These are phyloP conservation scores for Saprolegnia parasitica DNA, from an alignment of 352 stramenopile genomes.

Conservation along the genomic window DNA sequence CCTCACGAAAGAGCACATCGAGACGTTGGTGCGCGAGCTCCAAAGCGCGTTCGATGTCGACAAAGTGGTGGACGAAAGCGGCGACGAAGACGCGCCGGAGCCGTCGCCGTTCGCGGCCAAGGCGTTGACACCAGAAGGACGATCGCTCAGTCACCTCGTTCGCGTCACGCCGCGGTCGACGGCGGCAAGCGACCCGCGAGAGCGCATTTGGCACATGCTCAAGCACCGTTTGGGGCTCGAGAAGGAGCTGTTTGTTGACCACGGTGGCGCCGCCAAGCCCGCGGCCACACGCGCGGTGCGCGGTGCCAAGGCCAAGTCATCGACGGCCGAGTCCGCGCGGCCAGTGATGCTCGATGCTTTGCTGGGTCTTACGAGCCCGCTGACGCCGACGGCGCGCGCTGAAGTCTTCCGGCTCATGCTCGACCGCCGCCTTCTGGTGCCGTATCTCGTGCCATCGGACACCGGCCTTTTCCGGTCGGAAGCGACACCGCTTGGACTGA, in stretches of 20 bases:
- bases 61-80: not conserved
- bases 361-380: not conserved
- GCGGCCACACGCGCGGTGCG: not conserved
- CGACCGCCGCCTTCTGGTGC: not conserved
- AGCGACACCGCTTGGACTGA: not conserved
- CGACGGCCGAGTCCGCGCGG: not conserved
- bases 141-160: not conserved
- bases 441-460: not conserved
- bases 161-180: not conserved
- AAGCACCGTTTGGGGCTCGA: not conserved
- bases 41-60: not conserved
- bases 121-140: not conserved
- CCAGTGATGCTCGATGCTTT: not conserved
- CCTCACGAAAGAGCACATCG: not conserved
- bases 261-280: not conserved
- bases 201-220: not conserved
- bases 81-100: not conserved
- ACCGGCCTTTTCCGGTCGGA: not conserved
- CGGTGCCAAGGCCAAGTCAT: not conserved
- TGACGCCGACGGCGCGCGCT: not conserved
- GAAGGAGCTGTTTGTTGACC: not conserved
- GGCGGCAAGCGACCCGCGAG: not conserved
- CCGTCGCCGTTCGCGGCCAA: not conserved
- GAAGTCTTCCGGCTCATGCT: not conserved
- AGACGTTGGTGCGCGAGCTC: not conserved